phyloP scores from a whole-genome alignment of 441 rosid genomes.

The Cnidoscolus chayamansa region DNA sequence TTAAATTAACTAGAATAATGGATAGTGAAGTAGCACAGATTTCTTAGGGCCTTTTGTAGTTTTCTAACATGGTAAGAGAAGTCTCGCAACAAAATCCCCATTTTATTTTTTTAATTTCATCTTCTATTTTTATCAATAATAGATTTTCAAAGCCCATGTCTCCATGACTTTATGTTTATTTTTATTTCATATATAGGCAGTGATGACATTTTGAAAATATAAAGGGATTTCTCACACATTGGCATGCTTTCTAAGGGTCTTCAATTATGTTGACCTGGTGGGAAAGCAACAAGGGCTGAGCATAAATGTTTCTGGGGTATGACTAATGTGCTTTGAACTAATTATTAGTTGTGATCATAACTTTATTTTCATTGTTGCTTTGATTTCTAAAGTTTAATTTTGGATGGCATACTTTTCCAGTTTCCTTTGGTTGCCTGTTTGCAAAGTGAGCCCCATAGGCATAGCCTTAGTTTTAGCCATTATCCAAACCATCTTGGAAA shows the following conservation, averaged over 20 bases:
- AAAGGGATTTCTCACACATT: background rate
- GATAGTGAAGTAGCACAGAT: background rate
- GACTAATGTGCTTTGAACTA: background rate
- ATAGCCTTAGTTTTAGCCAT: too few species aligned
- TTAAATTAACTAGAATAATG: background rate
- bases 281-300: background rate
- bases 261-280: background rate
- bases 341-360: background rate
- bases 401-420: background rate
- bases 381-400: background rate
- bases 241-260: background rate
- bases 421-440: background rate
- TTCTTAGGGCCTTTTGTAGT: background rate
- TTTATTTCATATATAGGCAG: constrained; percentile 2
- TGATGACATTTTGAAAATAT: background rate
- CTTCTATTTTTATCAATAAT: background rate
- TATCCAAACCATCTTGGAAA: too few species aligned
- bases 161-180: background rate
- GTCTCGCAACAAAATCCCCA: background rate
- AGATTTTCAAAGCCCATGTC: background rate
- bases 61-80: background rate
- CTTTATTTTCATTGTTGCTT: background rate
- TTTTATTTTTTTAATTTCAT: background rate
- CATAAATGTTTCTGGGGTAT: background rate
- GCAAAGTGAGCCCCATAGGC: too few species aligned